Evolutionary conservation across 2,329 filamentous ascomycete genomes (phyloP).

Genomic region (Basipetospora chlamydospora): DNA sequence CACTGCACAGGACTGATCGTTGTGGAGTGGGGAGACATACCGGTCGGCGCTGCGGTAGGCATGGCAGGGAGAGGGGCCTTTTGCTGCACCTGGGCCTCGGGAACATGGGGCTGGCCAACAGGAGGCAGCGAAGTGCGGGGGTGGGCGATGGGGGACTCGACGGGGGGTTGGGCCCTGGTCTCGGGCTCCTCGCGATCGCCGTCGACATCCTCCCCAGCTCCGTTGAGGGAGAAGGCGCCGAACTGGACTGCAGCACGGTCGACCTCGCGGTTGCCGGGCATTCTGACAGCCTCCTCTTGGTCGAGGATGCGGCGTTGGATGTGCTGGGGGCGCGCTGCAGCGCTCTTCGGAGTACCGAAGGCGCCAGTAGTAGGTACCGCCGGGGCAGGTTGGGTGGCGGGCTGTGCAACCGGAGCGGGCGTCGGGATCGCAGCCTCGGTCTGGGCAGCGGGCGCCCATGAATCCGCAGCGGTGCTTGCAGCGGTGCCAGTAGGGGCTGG

Average conservation of each 20-base stretch:
- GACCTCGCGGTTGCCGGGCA: slow-evolving; percentile 92
- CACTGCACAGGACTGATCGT: no score
- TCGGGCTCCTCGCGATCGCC: slow-evolving; percentile 91
- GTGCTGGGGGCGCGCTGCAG: slow-evolving; percentile 2
- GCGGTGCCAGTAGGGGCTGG: slow-evolving; percentile 58
- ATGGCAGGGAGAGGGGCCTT: slow-evolving; percentile 35
- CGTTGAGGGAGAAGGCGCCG: slow-evolving; percentile 83
- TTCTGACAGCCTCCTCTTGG: slow-evolving; percentile 93
- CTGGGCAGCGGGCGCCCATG: slow-evolving; percentile 62
- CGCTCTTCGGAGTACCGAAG: slow-evolving; percentile 70
- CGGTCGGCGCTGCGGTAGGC: slow-evolving; percentile 19
- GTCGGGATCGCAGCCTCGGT: no score
- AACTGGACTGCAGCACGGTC: slow-evolving; percentile 91
- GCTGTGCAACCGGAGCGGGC: slow-evolving; percentile 51
- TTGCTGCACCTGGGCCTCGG: slow-evolving; percentile 39
- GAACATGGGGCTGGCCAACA: slow-evolving; percentile 38
- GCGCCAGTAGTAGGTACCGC: slow-evolving; percentile 39
- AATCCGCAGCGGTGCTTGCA: slow-evolving; percentile 79
- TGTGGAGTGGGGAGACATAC: background rate
- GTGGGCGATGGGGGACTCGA: slow-evolving; percentile 68
- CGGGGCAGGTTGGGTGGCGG: slow-evolving; percentile 37
- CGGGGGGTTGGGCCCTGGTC: slow-evolving; percentile 82
- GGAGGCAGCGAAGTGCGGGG: slow-evolving; percentile 81
- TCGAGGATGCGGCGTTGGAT: slow-evolving; percentile 70
- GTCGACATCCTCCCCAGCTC: slow-evolving; percentile 74